Base-by-base conservation (phyloP, 495 filamentous ascomycete species). In the Podospora tetraspora region DNA sequence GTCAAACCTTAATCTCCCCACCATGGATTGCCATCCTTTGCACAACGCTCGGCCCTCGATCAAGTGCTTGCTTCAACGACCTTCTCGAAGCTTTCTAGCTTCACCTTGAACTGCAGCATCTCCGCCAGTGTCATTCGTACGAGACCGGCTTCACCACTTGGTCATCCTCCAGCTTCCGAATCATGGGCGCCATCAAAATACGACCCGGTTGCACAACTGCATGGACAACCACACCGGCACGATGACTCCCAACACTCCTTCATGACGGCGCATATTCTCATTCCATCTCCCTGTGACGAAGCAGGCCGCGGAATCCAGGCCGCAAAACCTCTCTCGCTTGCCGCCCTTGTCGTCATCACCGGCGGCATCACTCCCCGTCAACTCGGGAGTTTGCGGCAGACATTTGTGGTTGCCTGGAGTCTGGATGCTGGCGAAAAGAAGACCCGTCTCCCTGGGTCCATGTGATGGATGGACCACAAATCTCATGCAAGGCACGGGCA, bases 41-140 rank as follows among this genome's bases (percentile, higher is more conserved):
- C 25, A 30, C 61, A n/a, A 27, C 59, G 64, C 60, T 68, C 59
- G 61, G 16, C 62, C 19, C 62, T 64, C 58, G 52, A 56, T 21
- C 67, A 62, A 63, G 62, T 43, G 64, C 64, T 66, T 66, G 68
- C 56, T 63, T 57, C 56, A 58, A 23, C 16, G 61, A 75, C 62
- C 73, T 75, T 73, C 64, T 61, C 24, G 65, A 66, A 66, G 34
- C 2, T 16, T 66, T 66, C 65, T 61, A 61, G 65, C 58, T 56
- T 22, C 30, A n/a, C 56, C 37, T 13, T 25, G 22, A 61, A 24
- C 27, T 66, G 57, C 64, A 52, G 13, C 3, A 43, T 43, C 37
- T 43, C 2, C 0, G 13, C 37, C 37, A 7, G 37, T 52, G 43
- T 8, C 19, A 7, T 8, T 13, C 11, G 12, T 3, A 4, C 3